Conservation (phyloP, 306 rosid genomes). For the Coriaria nepalensis region DNA sequence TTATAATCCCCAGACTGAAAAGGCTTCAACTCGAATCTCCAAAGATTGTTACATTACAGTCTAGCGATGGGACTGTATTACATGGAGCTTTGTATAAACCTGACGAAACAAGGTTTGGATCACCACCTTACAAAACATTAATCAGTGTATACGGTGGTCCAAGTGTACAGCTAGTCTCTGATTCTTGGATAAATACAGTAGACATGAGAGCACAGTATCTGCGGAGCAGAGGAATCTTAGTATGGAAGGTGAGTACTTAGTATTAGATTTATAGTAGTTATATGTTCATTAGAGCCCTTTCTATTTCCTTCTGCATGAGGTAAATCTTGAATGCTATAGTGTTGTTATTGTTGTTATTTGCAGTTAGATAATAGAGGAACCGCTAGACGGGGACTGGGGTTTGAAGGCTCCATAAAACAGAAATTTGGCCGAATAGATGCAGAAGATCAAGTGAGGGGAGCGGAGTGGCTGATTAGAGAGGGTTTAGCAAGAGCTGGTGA, state of each 20-base stretch:
- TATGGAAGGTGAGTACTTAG: constrained; percentile 75
- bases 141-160: constrained; percentile 94
- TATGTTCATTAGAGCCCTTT: constrained; percentile 3
- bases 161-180: constrained; percentile 62
- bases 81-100: constrained; percentile 81
- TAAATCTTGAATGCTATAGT: background rate
- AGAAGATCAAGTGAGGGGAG: constrained; percentile 80
- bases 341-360: constrained; percentile 8
- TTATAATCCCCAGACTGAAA: constrained; percentile 41
- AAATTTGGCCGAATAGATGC: constrained; percentile 64
- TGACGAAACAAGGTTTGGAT: constrained; percentile 63
- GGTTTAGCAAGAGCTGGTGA: constrained; percentile 67
- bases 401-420: constrained; percentile 55
- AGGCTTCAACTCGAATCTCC: constrained; percentile 78
- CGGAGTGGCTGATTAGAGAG: constrained; percentile 68
- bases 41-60: constrained; percentile 46
- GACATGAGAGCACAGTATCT: constrained; percentile 89
- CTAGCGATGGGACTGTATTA: constrained; percentile 49
- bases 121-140: constrained; percentile 89
- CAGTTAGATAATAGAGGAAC: constrained; percentile 96
- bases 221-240: constrained; percentile 71
- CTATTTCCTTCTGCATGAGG: constrained; percentile 6
- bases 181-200: constrained; percentile 76
- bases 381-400: constrained; percentile 76
- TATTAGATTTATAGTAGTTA: no score